These are phyloP conservation scores for Penicillium sp. DNA, from an alignment of 2,329 filamentous ascomycete genomes.

Conservation along the genomic window DNA sequence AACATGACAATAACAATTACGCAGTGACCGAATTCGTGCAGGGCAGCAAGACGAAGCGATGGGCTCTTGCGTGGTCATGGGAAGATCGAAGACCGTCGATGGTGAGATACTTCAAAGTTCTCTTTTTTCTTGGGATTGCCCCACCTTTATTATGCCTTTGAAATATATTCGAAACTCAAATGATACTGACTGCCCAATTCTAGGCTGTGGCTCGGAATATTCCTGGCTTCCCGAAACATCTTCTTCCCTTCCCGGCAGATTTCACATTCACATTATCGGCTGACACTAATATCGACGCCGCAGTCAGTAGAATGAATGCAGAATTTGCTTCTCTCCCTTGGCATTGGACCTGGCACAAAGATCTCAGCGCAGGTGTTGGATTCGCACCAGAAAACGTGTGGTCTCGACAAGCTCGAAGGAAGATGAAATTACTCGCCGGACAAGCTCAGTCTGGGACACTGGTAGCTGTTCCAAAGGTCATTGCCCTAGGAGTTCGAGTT, in stretches of 20 bases:
- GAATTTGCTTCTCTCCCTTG: constrained; percentile 55
- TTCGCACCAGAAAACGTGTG: constrained; percentile 65
- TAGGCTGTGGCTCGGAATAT: constrained; percentile 34
- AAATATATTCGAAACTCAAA: too few relatives aligned
- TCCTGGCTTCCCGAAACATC: constrained; percentile 44
- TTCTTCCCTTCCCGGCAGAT: constrained; percentile 49
- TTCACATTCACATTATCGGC: constrained; percentile 39
- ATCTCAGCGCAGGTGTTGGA: constrained; percentile 53
- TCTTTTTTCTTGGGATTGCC: background rate
- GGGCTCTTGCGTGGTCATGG: constrained; percentile 89
- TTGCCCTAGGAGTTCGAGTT: constrained; percentile 55
- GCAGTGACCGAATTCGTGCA: constrained; percentile 76
- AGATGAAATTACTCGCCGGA: constrained; percentile 30
- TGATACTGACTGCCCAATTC: background rate
- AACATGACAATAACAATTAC: constrained; percentile 63
- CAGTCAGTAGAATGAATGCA: constrained; percentile 38
- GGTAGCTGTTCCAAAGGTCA: constrained; percentile 30
- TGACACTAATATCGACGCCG: constrained; percentile 23
- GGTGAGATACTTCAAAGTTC: constrained; percentile 25
- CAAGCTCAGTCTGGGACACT: constrained; percentile 21
- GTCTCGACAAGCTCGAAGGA: constrained; percentile 66
- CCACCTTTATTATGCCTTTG: too few relatives aligned
- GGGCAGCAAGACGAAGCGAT: constrained; percentile 70
- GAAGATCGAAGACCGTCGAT: constrained; percentile 57
- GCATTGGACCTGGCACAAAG: constrained; percentile 58